Conservation (phyloP, 192 early-diverging fungal genomes). For the Coemansia sp. region DNA sequence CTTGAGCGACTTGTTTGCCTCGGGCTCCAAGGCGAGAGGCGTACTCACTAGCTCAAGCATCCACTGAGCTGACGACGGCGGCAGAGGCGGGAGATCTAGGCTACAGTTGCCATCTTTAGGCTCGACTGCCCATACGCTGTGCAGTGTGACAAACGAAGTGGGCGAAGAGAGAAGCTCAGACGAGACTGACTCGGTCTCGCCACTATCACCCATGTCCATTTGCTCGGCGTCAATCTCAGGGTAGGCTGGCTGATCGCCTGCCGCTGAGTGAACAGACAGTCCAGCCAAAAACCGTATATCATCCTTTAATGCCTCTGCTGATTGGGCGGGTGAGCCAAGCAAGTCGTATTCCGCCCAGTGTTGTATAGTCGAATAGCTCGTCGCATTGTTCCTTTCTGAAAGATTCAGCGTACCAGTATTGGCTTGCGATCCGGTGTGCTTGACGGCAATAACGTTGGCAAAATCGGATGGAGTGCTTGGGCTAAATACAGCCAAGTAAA, state of each 20-base stretch:
- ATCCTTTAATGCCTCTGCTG: neutral
- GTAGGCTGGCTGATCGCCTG: neutral
- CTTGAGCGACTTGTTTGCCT: conserved; percentile 23
- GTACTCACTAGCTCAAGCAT: conserved; percentile 49
- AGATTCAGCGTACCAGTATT: neutral
- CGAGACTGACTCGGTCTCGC: conserved; percentile 3
- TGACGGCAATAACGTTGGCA: conserved; percentile 44
- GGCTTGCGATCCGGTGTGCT: neutral
- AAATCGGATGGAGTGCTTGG: conserved; percentile 23
- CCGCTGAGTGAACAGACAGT: neutral
- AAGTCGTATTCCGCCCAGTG: conserved; percentile 55
- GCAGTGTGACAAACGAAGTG: conserved; percentile 34
- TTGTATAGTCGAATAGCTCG: conserved; percentile 6
- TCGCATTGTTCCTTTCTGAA: neutral
- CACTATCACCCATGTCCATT: neutral
- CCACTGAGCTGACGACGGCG: conserved; percentile 49
- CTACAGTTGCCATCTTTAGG: neutral
- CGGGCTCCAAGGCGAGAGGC: conserved; percentile 34
- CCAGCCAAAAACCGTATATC: neutral
- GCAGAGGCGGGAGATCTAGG: conserved; percentile 22
- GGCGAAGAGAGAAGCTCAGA: neutral
- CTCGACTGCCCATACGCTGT: conserved; percentile 39
- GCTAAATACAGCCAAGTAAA: conserved; percentile 37
- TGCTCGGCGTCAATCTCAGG: neutral
- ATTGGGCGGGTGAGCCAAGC: conserved; percentile 29